Evolutionary conservation across 164 flowering plant genomes (phyloP).

Genomic region (Dillenia turbinata): DNA sequence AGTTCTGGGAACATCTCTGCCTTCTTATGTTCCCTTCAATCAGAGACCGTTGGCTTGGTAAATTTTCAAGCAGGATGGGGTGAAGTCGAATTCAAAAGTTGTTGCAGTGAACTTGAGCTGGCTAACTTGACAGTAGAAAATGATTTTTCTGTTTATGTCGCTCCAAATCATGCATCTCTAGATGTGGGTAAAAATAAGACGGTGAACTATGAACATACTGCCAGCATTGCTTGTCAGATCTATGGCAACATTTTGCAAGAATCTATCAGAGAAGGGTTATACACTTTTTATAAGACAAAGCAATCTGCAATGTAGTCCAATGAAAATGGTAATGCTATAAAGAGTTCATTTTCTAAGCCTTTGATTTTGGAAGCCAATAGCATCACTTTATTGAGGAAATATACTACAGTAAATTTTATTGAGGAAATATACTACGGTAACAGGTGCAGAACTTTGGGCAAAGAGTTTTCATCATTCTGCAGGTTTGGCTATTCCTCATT

Average conservation of each 20-base stretch:
- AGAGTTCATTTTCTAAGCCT: slow-evolving; percentile 20
- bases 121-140: slow-evolving; percentile 9
- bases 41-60: slow-evolving; percentile 10
- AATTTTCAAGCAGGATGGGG: slow-evolving; percentile 11
- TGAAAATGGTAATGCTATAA: slow-evolving; percentile 18
- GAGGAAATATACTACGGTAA: slow-evolving; percentile 3
- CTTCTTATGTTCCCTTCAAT: slow-evolving; percentile 13
- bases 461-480: slow-evolving; percentile 18
- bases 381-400: slow-evolving; percentile 18
- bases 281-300: slow-evolving; percentile 43
- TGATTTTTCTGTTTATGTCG: slow-evolving; percentile 12
- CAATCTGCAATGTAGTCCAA: slow-evolving; percentile 16
- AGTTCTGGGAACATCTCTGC: slow-evolving; percentile 5
- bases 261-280: slow-evolving; percentile 40
- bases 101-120: slow-evolving; percentile 15
- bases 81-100: slow-evolving; percentile 16
- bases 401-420: slow-evolving; percentile 8
- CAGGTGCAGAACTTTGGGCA: slow-evolving; percentile 20
- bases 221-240: slow-evolving; percentile 4
- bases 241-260: slow-evolving; percentile 8
- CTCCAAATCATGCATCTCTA: slow-evolving; percentile 12
- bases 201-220: slow-evolving; percentile 15
- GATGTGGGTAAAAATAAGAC: slow-evolving; percentile 15
- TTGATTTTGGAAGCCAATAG: slow-evolving; percentile 11
- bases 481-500: slow-evolving; percentile 29